Conservation (phyloP, 768 basidiomycete species). For the Hygrophorus pudorinus region DNA sequence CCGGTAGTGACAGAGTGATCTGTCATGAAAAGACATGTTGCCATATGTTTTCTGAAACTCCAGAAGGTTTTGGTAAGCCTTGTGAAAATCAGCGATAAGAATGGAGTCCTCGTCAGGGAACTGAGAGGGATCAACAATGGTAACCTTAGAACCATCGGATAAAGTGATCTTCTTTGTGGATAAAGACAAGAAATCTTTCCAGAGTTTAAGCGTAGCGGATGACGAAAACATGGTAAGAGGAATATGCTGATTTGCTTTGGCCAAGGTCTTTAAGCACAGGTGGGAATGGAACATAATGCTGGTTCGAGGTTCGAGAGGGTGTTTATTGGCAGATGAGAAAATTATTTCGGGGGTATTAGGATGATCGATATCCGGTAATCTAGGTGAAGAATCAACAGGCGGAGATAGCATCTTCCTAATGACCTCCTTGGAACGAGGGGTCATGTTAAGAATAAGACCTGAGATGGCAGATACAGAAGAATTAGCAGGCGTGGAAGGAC, state of each 20-base stretch:
- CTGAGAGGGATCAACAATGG: too few species aligned
- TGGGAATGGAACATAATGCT: constrained; percentile 7
- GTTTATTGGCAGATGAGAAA: constrained; percentile 1
- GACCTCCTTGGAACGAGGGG: too few species aligned
- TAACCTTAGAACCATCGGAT: background rate
- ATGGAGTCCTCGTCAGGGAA: too few species aligned
- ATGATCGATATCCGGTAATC: background rate
- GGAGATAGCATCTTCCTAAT: too few species aligned
- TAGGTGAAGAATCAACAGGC: background rate
- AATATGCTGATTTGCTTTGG: constrained; percentile 1
- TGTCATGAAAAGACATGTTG: background rate
- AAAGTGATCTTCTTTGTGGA: background rate
- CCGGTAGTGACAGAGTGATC: background rate
- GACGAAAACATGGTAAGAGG: constrained; percentile 5
- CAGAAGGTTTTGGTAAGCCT: too few species aligned
- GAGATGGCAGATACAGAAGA: too few species aligned
- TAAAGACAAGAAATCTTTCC: background rate
- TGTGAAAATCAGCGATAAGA: too few species aligned
- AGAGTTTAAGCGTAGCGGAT: background rate
- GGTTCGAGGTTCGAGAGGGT: background rate
- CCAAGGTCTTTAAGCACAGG: constrained; percentile 5
- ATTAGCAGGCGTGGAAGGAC: too few species aligned
- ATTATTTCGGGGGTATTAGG: background rate
- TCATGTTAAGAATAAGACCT: too few species aligned
- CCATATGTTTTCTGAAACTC: background rate